A percentile compares a stretch with the other conserved stretches of the same genome.
Conservation (phyloP, 2,329 filamentous ascomycete genomes). For the Aspergillus brasiliensis region DNA sequence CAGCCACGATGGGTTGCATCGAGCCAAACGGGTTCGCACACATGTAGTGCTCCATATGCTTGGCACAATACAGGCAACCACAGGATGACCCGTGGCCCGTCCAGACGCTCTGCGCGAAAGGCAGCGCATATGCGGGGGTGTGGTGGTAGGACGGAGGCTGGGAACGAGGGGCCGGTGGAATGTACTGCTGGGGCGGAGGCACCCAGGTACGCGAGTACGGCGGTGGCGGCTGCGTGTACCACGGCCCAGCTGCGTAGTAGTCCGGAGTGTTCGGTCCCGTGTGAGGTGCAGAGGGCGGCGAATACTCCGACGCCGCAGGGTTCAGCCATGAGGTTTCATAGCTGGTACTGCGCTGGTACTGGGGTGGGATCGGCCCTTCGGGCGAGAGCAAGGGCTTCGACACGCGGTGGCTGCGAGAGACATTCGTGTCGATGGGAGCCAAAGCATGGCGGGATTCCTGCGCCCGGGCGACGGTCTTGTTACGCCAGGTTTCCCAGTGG, state of each 20-base stretch:
- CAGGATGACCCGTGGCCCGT: constrained; percentile 51
- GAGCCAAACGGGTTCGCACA: constrained; percentile 44
- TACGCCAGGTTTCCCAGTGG: constrained; percentile 67
- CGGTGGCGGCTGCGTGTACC: constrained; percentile 46
- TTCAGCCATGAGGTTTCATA: constrained; percentile 56
- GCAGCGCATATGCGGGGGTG: constrained; percentile 50
- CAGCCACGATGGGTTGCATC: constrained; percentile 50
- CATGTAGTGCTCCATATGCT: constrained; percentile 55
- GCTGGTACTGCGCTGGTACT: constrained; percentile 50
- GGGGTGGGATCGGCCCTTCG: constrained; percentile 52
- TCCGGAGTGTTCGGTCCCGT: constrained; percentile 51
- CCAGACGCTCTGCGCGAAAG: constrained; percentile 52
- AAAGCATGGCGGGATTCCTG: constrained; percentile 53
- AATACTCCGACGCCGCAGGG: constrained; percentile 53
- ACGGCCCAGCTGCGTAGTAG: constrained; percentile 48
- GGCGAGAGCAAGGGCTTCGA: constrained; percentile 54
- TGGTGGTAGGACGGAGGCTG: constrained; percentile 51
- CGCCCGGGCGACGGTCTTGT: constrained; percentile 50
- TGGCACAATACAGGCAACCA: constrained; percentile 51
- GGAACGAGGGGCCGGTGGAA: constrained; percentile 43
- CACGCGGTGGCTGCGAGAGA: constrained; percentile 55
- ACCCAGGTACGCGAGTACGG: constrained; percentile 46
- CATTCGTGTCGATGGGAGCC: constrained; percentile 66
- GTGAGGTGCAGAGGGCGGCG: constrained; percentile 52
- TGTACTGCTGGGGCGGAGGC: constrained; percentile 38